Conservation (phyloP, 2,329 filamentous ascomycete species). For the Xylaria sp. region DNA sequence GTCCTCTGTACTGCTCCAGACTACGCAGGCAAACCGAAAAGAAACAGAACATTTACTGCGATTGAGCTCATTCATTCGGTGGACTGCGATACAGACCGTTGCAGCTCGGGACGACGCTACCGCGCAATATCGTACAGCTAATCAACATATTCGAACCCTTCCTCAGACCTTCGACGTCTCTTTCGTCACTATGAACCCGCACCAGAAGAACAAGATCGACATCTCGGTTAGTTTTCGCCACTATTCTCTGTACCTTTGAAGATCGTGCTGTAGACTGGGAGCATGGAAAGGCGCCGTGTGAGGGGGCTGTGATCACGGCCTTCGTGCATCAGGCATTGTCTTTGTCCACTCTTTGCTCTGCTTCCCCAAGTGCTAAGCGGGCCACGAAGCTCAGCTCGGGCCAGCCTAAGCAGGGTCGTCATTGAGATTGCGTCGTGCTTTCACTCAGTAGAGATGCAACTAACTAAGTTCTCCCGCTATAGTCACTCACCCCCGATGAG, state of each 20-base stretch:
- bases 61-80: neutral
- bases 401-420: slow-evolving; percentile 7
- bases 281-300: neutral
- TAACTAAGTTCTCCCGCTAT: slow-evolving; percentile 29
- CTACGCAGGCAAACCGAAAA: neutral
- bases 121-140: slow-evolving; percentile 1
- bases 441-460: neutral
- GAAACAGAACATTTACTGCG: neutral
- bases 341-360: slow-evolving; percentile 27
- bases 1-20: slow-evolving; percentile 3
- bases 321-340: slow-evolving; percentile 2
- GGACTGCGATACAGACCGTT: neutral
- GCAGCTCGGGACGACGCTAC: slow-evolving; percentile 8
- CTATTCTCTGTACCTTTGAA: slow-evolving; percentile 3
- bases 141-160: slow-evolving; percentile 11
- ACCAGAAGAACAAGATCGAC: slow-evolving; percentile 98
- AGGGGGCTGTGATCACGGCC: neutral
- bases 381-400: neutral
- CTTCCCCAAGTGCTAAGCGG: neutral
- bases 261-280: neutral
- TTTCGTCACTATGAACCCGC: slow-evolving; percentile 81
- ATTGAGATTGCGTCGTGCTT: neutral
- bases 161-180: slow-evolving; percentile 20
- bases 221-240: slow-evolving; percentile 76
- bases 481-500: slow-evolving; percentile 95